Conservation (phyloP, 192 early-diverging fungal genomes). For the Backusella liffmaniae region DNA sequence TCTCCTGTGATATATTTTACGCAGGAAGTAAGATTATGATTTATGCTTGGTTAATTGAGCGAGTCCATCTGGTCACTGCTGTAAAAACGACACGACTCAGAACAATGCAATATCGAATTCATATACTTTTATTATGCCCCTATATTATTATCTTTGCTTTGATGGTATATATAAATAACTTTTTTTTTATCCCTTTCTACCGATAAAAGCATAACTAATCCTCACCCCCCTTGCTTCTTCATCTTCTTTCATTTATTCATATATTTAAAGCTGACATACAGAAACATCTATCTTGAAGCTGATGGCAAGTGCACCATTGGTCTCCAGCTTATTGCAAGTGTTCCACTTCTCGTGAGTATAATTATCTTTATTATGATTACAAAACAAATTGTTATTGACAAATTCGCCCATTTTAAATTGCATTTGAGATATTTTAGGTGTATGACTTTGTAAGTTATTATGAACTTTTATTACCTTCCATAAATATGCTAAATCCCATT, state of each 20-base stretch:
- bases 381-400: background rate
- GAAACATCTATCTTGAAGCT: constrained; percentile 23
- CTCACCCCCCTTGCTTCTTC: background rate
- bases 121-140: constrained; percentile 27
- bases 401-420: background rate
- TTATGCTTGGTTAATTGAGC: constrained; percentile 40
- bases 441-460: constrained; percentile 37
- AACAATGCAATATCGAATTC: constrained; percentile 27
- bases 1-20: constrained; percentile 41
- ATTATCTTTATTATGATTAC: background rate
- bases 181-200: background rate
- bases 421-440: constrained; percentile 3
- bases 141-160: constrained; percentile 38
- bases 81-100: constrained; percentile 30
- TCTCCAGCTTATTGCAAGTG: constrained; percentile 23
- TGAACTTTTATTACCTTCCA: background rate
- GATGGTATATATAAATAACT: constrained; percentile 27
- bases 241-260: background rate
- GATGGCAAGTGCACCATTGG: constrained; percentile 37
- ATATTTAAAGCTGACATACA: constrained; percentile 22
- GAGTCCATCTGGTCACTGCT: constrained; percentile 33
- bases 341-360: constrained; percentile 39
- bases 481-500: background rate
- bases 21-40: constrained; percentile 42
- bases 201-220: background rate